phyloP scores from a whole-genome alignment of 306 rosid genomes.

The Lotus japonicus region DNA sequence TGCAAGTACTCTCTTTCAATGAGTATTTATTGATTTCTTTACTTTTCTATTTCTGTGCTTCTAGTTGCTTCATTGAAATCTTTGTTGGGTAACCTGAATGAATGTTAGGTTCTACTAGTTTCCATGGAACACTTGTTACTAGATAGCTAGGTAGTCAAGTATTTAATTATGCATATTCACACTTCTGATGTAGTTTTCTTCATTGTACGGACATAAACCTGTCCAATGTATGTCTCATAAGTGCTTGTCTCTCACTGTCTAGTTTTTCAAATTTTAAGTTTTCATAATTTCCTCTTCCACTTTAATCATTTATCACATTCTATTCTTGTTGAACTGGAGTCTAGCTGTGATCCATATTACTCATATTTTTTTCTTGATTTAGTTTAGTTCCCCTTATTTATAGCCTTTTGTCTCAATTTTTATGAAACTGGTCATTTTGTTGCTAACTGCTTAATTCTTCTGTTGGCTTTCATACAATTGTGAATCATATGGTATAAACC shows the following conservation, averaged over 20 bases:
- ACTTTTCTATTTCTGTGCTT: conserved; percentile 4
- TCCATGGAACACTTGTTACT: conserved; percentile 21
- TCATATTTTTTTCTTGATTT: neutral
- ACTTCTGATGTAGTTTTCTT: neutral
- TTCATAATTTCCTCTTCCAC: no score
- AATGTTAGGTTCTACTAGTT: conserved; percentile 16
- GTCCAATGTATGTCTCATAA: conserved; percentile 18
- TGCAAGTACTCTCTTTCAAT: conserved; percentile 14
- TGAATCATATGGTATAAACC: neutral
- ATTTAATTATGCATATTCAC: neutral
- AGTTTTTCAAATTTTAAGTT: neutral
- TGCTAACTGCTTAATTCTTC: neutral
- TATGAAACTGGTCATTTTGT: neutral
- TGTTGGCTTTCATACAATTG: conserved; percentile 11
- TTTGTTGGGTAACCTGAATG: conserved; percentile 7
- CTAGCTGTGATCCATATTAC: no score
- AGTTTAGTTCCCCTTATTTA: neutral
- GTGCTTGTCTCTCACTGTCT: neutral
- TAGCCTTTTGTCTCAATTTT: neutral
- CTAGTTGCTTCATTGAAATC: neutral
- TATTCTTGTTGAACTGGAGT: no score
- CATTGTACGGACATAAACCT: conserved; percentile 17
- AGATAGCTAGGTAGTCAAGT: neutral
- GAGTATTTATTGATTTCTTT: neutral
- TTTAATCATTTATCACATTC: no score